Base-by-base conservation (phyloP, 306 rosid genomes). In the Chamaecrista fasciculata region DNA sequence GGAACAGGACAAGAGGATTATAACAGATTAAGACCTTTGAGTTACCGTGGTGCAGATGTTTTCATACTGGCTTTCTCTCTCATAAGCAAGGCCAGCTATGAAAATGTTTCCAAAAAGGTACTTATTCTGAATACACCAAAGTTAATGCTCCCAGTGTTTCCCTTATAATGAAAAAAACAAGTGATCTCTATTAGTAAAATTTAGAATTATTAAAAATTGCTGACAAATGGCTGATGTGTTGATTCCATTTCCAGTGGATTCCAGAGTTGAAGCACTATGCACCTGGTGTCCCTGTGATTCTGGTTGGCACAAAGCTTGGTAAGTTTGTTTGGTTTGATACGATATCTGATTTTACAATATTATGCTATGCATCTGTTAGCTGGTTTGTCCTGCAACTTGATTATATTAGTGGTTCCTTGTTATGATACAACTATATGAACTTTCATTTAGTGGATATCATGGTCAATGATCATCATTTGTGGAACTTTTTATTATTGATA, bases 221-320 rank as follows among this genome's bases (percentile, higher is more conserved):
- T 77, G 52, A 65, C 56, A 31, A 69, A 29, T 66, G 71, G 61
- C 26, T n/a, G 14, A 56, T 65, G 0, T 62, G 25, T 67, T 85
- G 56, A 23, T 73, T 77, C 75, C 58, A 43, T 78, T 72, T 82
- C 49, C 97, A 94, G 99, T 94, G 99, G 99, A 94, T 94, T 78
- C 99, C 97, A 48, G 99, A 94, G 82, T 89, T 94, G 89, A 94
- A 94, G 78, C 99, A 94, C 81, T 94, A 94, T 89, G 99, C 99
- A 59, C 97, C 99, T 19, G 97, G 96, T 76, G 99, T 94, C 63
- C 99, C 99, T 37, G 91, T 94, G 62, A 82, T 94, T 71, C 82
- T 94, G 55, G 99, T 94, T 82, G 99, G 99, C 74, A 85, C 99
- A 58, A 94, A 94, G 84, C 85, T 94, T 77, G 99, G 99, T 94